Percentiles rank a stretch among this genome's conserved stretches.
phyloP scores from a whole-genome alignment of 1,139 yeast genomes.

The Yamadazyma friedrichii region DNA sequence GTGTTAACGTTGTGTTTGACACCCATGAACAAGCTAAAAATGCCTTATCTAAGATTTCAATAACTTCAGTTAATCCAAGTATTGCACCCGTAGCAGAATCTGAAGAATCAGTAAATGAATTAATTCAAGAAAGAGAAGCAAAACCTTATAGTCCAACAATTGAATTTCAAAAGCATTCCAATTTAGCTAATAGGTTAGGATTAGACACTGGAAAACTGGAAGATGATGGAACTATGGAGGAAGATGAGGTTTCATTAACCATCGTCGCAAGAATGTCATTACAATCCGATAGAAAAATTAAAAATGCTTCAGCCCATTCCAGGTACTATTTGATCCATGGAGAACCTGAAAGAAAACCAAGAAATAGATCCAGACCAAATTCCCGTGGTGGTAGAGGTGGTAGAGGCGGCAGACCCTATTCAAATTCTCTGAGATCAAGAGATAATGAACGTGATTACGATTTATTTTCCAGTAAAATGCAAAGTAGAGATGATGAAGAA shows the following conservation, averaged over 20 bases:
- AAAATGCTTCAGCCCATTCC: conserved; percentile 58
- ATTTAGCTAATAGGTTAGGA: conserved; percentile 32
- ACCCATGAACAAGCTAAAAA: conserved; percentile 41
- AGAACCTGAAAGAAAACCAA: conserved; percentile 61
- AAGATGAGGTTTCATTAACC: conserved; percentile 41
- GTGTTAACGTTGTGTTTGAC: conserved; percentile 54
- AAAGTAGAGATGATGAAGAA: conserved; percentile 19
- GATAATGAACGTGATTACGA: conserved; percentile 21
- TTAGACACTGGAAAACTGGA: conserved; percentile 15
- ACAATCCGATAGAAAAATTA: conserved; percentile 55
- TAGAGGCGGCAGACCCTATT: background rate
- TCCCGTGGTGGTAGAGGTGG: conserved; percentile 11
- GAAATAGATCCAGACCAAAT: conserved; percentile 27
- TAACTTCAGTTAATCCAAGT: conserved; percentile 19
- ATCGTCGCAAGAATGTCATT: conserved; percentile 51
- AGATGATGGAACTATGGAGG: conserved; percentile 32
- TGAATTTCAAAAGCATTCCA: conserved; percentile 34
- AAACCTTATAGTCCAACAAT: conserved; percentile 39
- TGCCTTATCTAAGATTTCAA: conserved; percentile 37
- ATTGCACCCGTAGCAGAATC: conserved; percentile 7
- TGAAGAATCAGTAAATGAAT: conserved; percentile 19
- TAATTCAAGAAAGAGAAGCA: conserved; percentile 35
- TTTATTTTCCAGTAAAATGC: conserved; percentile 29
- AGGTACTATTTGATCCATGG: conserved; percentile 72
- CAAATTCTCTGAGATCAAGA: background rate